Percentiles rank a stretch among this genome's conserved stretches.
These are phyloP conservation scores for Boletus sp. DNA, from an alignment of 1,284 basidiomycete species.

Conservation along the genomic window DNA sequence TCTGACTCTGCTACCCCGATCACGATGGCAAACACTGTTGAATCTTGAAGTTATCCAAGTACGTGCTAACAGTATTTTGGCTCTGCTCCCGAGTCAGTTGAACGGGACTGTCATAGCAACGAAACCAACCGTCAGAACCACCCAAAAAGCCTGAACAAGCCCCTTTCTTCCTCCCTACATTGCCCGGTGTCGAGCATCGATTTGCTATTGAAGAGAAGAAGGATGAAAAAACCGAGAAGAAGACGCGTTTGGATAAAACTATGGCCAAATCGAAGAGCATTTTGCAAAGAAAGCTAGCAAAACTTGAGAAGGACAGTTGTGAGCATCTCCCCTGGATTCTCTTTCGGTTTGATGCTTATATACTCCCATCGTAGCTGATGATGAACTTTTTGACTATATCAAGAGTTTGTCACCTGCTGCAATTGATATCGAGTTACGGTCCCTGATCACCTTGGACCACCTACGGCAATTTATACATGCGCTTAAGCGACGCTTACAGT, in stretches of 20 bases:
- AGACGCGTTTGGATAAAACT: conserved; percentile 54
- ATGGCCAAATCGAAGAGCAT: conserved; percentile 62
- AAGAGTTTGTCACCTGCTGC: conserved; percentile 89
- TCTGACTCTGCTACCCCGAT: conserved; percentile 86
- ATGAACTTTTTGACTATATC: conserved; percentile 79
- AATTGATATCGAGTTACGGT: conserved; percentile 87
- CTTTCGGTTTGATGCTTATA: conserved; percentile 1
- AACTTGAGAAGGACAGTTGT: conserved; percentile 67
- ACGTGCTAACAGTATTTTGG: conserved; percentile 21
- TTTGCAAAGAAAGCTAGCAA: conserved; percentile 64
- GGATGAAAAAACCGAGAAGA: conserved; percentile 39
- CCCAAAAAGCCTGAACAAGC: conserved; percentile 94
- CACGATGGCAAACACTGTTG: conserved; percentile 93
- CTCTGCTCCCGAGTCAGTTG: background rate
- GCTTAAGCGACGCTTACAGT: conserved; percentile 67
- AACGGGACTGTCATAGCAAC: conserved; percentile 52
- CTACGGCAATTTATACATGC: conserved; percentile 73
- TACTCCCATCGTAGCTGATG: conserved; percentile 43
- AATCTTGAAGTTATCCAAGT: conserved; percentile 95
- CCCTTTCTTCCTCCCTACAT: conserved; percentile 94
- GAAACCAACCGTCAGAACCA: conserved; percentile 94
- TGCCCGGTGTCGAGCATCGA: conserved; percentile 78
- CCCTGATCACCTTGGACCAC: conserved; percentile 63
- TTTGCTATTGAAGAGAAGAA: conserved; percentile 60
- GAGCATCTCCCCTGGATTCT: conserved; percentile 29